These are phyloP conservation scores for Panus rudis DNA, from an alignment of 768 basidiomycete species.

Conservation along the genomic window DNA sequence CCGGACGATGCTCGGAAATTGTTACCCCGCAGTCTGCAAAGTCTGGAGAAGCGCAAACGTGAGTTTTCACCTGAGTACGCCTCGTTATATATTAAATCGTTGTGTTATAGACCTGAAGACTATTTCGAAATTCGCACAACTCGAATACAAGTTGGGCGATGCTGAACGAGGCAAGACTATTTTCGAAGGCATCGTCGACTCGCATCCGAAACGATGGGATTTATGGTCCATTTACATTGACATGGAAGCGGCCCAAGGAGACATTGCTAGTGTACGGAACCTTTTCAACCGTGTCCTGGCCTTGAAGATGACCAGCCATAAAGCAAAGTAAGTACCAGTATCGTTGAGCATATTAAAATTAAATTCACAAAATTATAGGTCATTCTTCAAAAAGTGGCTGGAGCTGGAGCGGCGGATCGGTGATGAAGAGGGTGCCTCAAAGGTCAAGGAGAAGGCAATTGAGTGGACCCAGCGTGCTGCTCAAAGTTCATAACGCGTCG, in stretches of 20 bases:
- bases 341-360: background rate
- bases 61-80: conserved; percentile 22
- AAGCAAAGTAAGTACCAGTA: conserved; percentile 76
- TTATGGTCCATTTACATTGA: conserved; percentile 97
- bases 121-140: conserved; percentile 88
- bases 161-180: conserved; percentile 92
- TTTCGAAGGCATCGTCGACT: conserved; percentile 94
- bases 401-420: conserved; percentile 81
- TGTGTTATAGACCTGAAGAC: conserved; percentile 76
- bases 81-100: conserved; percentile 1
- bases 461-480: conserved; percentile 81
- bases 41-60: conserved; percentile 93
- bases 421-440: conserved; percentile 72
- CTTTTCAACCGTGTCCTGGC: conserved; percentile 81
- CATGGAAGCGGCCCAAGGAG: conserved; percentile 78
- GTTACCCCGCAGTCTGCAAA: conserved; percentile 81
- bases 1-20: conserved; percentile 79
- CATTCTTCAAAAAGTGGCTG: conserved; percentile 98
- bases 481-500: conserved; percentile 29
- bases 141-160: conserved; percentile 94
- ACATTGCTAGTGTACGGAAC: conserved; percentile 74
- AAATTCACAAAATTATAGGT: conserved; percentile 34
- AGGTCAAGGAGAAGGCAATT: conserved; percentile 82
- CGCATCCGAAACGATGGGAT: conserved; percentile 92
- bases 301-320: conserved; percentile 87